Percentiles rank a stretch among this genome's conserved stretches.
Conservation (phyloP, 441 rosid genomes). For the Gossypium davidsonii region DNA sequence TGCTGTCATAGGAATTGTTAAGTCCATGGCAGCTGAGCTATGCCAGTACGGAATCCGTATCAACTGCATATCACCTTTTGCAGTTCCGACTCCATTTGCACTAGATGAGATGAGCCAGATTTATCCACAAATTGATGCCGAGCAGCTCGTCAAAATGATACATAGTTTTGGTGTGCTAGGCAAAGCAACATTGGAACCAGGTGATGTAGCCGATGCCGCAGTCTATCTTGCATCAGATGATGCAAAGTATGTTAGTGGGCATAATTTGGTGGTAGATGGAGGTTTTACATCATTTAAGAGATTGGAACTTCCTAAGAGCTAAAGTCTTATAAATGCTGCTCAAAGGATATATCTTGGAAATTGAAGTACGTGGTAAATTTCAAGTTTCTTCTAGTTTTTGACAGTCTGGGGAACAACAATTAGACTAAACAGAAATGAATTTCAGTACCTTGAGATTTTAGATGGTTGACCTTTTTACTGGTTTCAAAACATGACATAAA, state of each 20-base stretch:
- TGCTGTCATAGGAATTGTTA: constrained; percentile 50
- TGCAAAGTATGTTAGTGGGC: constrained; percentile 26
- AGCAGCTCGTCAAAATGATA: constrained; percentile 30
- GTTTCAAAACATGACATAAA: background rate
- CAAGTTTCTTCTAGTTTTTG: background rate
- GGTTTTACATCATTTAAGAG: constrained; percentile 66
- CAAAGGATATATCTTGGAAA: background rate
- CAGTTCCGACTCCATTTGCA: constrained; percentile 52
- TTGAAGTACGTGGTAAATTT: background rate
- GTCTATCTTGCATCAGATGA: constrained; percentile 70
- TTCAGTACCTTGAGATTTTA: background rate
- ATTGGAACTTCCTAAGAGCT: constrained; percentile 34
- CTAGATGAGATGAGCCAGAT: constrained; percentile 42
- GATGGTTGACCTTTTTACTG: background rate
- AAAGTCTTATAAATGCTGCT: background rate
- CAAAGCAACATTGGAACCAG: constrained; percentile 54
- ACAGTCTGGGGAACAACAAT: background rate
- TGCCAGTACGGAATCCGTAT: constrained; percentile 57
- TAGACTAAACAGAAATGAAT: background rate
- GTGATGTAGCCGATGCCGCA: constrained; percentile 81
- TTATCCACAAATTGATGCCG: constrained; percentile 35
- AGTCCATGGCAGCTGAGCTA: constrained; percentile 60
- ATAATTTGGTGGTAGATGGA: constrained; percentile 84
- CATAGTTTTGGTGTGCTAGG: constrained; percentile 34
- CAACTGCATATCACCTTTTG: constrained; percentile 74